These are phyloP conservation scores for Buxus sempervirens DNA, from an alignment of 164 flowering plant species.

Conservation along the genomic window DNA sequence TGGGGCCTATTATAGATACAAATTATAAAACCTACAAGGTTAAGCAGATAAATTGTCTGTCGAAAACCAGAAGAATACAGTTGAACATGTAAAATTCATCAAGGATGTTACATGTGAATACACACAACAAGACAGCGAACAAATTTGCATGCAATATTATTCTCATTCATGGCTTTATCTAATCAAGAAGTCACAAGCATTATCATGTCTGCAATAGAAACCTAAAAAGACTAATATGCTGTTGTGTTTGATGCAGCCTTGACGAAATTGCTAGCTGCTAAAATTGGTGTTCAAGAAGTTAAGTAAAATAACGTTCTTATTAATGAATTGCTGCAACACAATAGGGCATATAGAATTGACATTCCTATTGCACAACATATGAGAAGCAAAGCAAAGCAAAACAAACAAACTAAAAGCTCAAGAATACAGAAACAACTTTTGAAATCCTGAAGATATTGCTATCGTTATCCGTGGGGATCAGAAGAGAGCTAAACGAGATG, in stretches of 20 bases:
- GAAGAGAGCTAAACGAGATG: background rate
- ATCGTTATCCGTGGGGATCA: background rate
- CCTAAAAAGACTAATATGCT: background rate
- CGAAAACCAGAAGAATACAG: background rate
- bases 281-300: no score
- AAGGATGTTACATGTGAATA: background rate
- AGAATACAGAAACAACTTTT: background rate
- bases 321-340: background rate
- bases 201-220: background rate
- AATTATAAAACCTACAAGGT: background rate
- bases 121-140: background rate
- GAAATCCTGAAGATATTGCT: background rate
- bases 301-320: background rate
- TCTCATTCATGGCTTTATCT: background rate
- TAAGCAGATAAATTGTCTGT: background rate
- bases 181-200: background rate
- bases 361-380: background rate
- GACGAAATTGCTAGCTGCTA: background rate
- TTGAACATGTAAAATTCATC: no score
- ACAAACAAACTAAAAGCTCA: background rate
- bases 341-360: background rate
- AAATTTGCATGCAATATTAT: background rate
- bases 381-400: background rate
- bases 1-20: constrained; percentile 61
- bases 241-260: background rate